Evolutionary conservation across 768 basidiomycete genomes (phyloP), one percentile per base, ranked within the genome.

Genomic region (Antrodiella citrinella): DNA sequence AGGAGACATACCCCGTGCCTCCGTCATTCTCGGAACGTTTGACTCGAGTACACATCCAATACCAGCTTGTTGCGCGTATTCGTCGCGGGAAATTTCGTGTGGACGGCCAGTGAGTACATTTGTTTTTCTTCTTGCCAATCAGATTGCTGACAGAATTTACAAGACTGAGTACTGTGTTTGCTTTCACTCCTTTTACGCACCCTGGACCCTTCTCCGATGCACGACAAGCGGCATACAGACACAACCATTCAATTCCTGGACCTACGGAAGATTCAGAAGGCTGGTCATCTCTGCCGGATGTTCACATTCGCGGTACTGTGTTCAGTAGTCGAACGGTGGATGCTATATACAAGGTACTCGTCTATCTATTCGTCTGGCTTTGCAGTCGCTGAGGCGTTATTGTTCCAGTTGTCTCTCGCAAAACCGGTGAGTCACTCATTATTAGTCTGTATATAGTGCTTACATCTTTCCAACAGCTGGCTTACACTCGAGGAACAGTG

Each of bases 401-500:
- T 10, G 10, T 38, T 10, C 18, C 18, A 53, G 52, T 42, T 54
- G 10, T 54, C 49, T 3, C 49, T 54, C 7, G 53, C 53, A 11
- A 54, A 47, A 13, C 53, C 53, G 25, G 53, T 54, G 26, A 46
- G 53, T 4, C 39, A 11, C n/a, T 9, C 21, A 12, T 21, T 3
- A n/a, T 23, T 11, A 48, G 2, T 10, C 18, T 9, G 46, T 46
- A 13, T 25, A 23, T 3, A 3, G 12, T 10, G 24, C 4, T 2
- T 15, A n/a, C n/a, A n/a, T n/a, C n/a, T n/a, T n/a, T n/a, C n/a
- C n/a, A 38, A 40, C 21, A 55, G 54, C 26, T 55, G 4, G 41
- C 44, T 13, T 55, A 55, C 26, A 47, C 54, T 2, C 24, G 54
- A 35, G 51, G 54, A n/a, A 45, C 45, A 10, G 43, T 48, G 4